Conservation (phyloP, 345 rosid species). For the Citrus australasica region DNA sequence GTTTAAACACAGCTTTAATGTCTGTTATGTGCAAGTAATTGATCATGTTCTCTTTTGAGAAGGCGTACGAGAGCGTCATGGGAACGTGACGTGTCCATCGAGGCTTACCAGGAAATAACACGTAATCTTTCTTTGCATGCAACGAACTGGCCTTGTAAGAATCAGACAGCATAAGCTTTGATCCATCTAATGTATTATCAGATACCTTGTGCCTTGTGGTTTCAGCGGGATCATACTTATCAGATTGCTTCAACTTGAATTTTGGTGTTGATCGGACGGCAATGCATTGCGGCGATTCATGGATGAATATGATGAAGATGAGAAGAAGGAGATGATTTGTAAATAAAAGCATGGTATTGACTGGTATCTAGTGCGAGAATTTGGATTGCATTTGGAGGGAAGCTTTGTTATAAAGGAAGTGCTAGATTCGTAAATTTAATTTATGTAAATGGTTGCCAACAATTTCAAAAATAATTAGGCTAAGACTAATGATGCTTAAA, state of each 20-base stretch:
- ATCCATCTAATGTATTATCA: conserved; percentile 18
- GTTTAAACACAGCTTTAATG: conserved; percentile 39
- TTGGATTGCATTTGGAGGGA: conserved; percentile 12
- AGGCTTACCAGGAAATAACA: conserved; percentile 61
- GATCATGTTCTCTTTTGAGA: conserved; percentile 56
- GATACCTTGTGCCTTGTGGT: conserved; percentile 6
- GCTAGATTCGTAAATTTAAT: conserved; percentile 6
- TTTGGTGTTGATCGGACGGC: conserved; percentile 31
- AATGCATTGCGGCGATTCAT: conserved; percentile 18
- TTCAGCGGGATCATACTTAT: too few species aligned
- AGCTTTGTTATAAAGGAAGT: conserved; percentile 34
- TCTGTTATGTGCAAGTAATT: conserved; percentile 32
- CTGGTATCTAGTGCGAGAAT: neutral
- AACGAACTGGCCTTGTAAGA: conserved; percentile 4
- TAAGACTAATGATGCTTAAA: too few species aligned
- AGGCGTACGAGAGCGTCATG: conserved; percentile 56
- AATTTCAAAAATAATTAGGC: neutral
- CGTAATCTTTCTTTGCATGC: conserved; percentile 36
- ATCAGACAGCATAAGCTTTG: neutral
- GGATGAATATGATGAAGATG: conserved; percentile 26
- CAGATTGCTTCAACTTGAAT: conserved; percentile 5
- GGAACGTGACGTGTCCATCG: conserved; percentile 58
- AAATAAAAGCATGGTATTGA: conserved; percentile 22
- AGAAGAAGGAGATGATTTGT: conserved; percentile 16
- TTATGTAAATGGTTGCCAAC: neutral